Conservation (phyloP, 2,329 filamentous ascomycete species). For the Aureobasidium leucospermi region DNA sequence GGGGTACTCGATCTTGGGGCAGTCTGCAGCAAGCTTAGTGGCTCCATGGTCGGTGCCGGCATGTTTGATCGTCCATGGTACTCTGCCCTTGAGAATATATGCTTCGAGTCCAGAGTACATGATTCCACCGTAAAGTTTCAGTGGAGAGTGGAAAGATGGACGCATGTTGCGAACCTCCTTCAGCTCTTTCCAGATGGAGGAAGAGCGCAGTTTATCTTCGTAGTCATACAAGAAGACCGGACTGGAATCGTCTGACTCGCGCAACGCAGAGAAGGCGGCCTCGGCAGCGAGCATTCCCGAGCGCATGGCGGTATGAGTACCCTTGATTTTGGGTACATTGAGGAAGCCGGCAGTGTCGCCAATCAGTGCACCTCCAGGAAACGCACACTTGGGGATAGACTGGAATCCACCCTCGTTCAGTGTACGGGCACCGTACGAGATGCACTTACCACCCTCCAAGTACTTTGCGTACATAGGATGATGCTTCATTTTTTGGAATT, state of each 20-base stretch:
- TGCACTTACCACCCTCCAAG: constrained; percentile 93
- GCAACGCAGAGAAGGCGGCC: constrained; percentile 73
- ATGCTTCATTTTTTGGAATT: constrained; percentile 98
- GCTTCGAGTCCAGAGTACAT: constrained; percentile 91
- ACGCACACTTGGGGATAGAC: constrained; percentile 93
- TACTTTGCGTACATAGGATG: constrained; percentile 83
- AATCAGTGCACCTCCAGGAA: constrained; percentile 90
- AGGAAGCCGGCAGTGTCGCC: constrained; percentile 95
- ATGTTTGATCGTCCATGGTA: constrained; percentile 90
- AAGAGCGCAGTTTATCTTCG: constrained; percentile 78
- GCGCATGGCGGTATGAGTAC: constrained; percentile 95
- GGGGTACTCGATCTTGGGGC: constrained; percentile 85
- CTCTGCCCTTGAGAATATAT: constrained; percentile 73
- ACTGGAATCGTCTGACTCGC: constrained; percentile 44
- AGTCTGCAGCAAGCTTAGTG: constrained; percentile 73
- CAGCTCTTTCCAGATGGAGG: constrained; percentile 87
- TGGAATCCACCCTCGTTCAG: constrained; percentile 94
- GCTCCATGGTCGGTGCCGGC: constrained; percentile 67
- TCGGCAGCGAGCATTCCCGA: constrained; percentile 95
- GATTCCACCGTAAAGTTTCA: constrained; percentile 84
- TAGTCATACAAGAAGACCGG: constrained; percentile 92
- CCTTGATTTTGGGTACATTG: constrained; percentile 98
- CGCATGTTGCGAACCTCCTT: constrained; percentile 96
- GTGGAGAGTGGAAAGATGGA: constrained; percentile 80
- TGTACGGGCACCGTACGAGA: constrained; percentile 88